Evolutionary conservation across 306 rosid species (phyloP), one percentile per base, ranked within the genome.

Genomic region (Cotoneaster glaucophyllus): DNA sequence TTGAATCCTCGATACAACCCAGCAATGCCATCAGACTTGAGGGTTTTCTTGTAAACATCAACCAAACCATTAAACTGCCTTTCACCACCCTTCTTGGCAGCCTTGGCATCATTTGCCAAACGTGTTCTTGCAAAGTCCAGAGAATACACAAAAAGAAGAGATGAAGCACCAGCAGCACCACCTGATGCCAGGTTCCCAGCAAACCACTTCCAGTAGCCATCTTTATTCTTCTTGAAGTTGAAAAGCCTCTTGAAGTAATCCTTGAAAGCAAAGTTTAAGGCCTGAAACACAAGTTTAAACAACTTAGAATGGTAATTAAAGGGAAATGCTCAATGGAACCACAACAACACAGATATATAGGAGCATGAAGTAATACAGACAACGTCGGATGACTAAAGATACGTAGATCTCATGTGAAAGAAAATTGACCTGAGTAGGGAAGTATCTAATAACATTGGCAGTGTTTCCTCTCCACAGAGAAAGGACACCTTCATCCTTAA

Each of bases 191-290:
- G 56, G 83, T 90, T 93, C 77, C 96, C 97, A 81, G 98, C 96
- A 81, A 93, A 90, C 98, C 98, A 90, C 82, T 90, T 93, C 96
- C 94, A 90, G 82, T 92, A 92, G 68, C 93, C 96, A 85, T 92
- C 97, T 76, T 4, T 88, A 77, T 92, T 96, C 76, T 93, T 93
- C 69, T 90, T 93, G 81, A 90, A 90, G 84, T 93, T 93, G 78
- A 93, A 93, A 76, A 89, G 91, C 80, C 91, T 90, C 89, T 87
- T 90, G 85, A 93, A 93, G 78, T 93, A 87, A 91, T 93, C 98
- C 88, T 90, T 93, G 82, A 93, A 93, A 58, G 98, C 98, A 74
- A 93, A 90, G 84, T 89, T 93, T 73, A 93, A 79, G 75, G 93
- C 98, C 98, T 93, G 88, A 80, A 67, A 64, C 39, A 61, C 74